Evolutionary conservation across 116 monocot genomes (phyloP).

Genomic region (Posidonia oceanica): DNA sequence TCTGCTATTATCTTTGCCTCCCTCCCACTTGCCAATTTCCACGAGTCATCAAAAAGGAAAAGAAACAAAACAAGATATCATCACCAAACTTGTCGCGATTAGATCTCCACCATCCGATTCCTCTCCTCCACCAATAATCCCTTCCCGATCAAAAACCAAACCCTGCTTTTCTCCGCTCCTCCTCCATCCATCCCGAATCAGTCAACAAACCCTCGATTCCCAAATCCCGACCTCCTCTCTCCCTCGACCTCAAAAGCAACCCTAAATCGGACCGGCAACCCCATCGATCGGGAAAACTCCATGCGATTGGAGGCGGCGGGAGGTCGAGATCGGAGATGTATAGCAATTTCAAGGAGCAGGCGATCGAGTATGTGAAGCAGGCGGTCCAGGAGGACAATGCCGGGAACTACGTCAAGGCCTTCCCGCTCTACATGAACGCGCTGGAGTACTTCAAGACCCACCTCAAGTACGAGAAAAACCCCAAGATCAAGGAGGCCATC

Average conservation of each 20-base stretch:
- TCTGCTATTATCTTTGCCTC: too few relatives aligned
- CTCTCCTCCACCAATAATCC: neutral
- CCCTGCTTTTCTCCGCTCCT: neutral
- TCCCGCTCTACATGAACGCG: constrained; percentile 99
- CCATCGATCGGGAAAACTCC: too few relatives aligned
- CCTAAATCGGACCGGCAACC: neutral
- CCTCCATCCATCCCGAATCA: too few relatives aligned
- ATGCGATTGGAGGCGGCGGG: too few relatives aligned
- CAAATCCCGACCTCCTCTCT: too few relatives aligned
- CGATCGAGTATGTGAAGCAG: constrained; percentile 98
- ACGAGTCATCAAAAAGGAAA: too few relatives aligned
- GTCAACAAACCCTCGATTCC: too few relatives aligned
- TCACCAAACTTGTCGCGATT: neutral
- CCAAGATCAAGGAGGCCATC: constrained; percentile 97
- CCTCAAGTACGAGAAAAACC: constrained; percentile 99
- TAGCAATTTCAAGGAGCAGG: constrained; percentile 99
- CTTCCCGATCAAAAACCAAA: neutral
- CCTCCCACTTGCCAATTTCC: too few relatives aligned
- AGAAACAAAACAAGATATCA: too few relatives aligned
- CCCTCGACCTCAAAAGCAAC: too few relatives aligned
- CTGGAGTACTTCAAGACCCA: constrained; percentile 97
- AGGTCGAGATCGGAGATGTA: constrained; percentile 43
- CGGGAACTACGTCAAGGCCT: constrained; percentile 97
- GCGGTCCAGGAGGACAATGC: constrained; percentile 99
- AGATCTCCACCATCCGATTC: neutral